Base-by-base conservation (phyloP, 106 monocot genomes). In the Platanthera zijinensis region DNA sequence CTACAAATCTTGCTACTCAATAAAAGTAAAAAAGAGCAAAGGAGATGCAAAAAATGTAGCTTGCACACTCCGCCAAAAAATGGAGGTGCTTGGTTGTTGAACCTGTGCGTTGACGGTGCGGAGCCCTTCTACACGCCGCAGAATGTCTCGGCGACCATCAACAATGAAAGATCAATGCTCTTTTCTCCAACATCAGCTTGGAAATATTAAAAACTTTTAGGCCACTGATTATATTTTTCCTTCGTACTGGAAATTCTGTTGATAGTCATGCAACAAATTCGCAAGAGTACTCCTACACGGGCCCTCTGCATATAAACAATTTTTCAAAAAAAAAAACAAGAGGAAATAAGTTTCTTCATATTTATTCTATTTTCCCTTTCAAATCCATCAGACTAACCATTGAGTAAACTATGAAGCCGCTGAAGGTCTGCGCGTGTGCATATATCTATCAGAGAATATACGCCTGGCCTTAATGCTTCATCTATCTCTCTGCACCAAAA, bases 401-500 rank as follows among this genome's bases (percentile, higher is more conserved):
- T 83, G 51, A 97, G 79, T 32, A 87, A 81, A 52, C 86, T 92
- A 79, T 99, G 97, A 57, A 94, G 86, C 48, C 74, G 83, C 84
- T 94, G 91, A 69, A 89, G 81, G 82, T 99, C 91, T 63, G 57
- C 79, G 72, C 77, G 70, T 48, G 78, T 76, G 82, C 95, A 95
- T 72, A 92, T 82, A 80, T 95, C 95, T 75, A 95, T 80, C 69
- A 95, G 79, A 9, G 95, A 82, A 82, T 90, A 92, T 28, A 95
- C 71, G 76, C 95, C 92, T 18, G 92, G 92, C 76, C 87, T 88
- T 54, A 95, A 80, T 69, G 86, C 84, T 80, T 95, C 90, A 73
- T 92, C 95, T 48, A 95, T 69, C 74, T 95, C 92, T 67, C 95
- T 95, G 86, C 73, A 57, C 54, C 8, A 48, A 48, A 69, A 77